phyloP scores from a whole-genome alignment of 2,329 filamentous ascomycete species.

The Nemania abortiva region DNA sequence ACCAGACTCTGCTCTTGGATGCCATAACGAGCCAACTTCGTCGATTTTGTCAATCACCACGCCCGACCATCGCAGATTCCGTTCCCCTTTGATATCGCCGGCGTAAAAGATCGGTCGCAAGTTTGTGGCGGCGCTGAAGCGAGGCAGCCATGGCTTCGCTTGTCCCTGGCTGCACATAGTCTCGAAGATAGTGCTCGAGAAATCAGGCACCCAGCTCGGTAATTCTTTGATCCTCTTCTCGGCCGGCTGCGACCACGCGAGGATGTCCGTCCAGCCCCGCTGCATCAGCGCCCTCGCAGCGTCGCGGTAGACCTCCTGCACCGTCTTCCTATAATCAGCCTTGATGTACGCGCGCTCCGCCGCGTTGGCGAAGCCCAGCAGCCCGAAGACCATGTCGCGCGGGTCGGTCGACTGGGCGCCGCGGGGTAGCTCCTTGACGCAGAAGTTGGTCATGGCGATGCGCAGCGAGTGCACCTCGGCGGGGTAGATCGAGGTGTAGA shows the following conservation, averaged over 20 bases:
- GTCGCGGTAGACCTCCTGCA: background rate
- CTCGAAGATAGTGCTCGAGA: background rate
- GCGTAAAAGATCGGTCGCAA: background rate
- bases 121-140: background rate
- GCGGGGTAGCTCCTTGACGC: slow-evolving; percentile 20
- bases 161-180: background rate
- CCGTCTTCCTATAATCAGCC: slow-evolving; percentile 4
- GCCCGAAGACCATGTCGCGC: slow-evolving; percentile 21
- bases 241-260: slow-evolving; percentile 22
- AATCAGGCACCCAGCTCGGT: background rate
- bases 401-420: slow-evolving; percentile 17
- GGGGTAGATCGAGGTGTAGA: slow-evolving; percentile 7
- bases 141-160: background rate
- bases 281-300: slow-evolving; percentile 3
- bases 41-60: slow-evolving; percentile 2
- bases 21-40: background rate
- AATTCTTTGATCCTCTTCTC: background rate
- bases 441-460: slow-evolving; percentile 25
- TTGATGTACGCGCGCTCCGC: background rate
- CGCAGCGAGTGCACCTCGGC: slow-evolving; percentile 4
- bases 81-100: background rate
- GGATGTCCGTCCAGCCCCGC: slow-evolving; percentile 11
- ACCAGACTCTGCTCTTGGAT: background rate
- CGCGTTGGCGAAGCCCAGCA: slow-evolving; percentile 19
- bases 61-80: background rate